Conservation (phyloP, 2,329 filamentous ascomycete genomes). For the Tolypocladium nubicola region DNA sequence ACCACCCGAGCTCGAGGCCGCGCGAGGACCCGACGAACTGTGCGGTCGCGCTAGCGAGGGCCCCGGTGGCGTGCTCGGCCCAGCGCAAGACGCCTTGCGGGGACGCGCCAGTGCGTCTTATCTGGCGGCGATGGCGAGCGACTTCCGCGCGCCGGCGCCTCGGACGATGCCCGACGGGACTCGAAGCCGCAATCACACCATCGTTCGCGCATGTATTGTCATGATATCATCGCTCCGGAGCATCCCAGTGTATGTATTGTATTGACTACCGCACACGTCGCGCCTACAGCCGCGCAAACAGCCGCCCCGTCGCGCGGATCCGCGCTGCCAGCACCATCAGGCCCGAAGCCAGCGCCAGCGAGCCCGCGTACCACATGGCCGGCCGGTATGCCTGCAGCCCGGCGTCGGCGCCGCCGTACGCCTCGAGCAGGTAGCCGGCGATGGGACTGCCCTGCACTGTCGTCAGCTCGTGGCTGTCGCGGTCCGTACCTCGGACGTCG, state of each 20-base stretch:
- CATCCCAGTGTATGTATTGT: no score
- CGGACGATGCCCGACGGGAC: no score
- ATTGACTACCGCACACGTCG: no score
- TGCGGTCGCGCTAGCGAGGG: constrained; percentile 6
- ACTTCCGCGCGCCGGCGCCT: background rate
- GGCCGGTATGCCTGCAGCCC: constrained; percentile 44
- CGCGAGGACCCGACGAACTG: background rate
- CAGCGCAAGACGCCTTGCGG: background rate
- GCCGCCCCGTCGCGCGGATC: constrained; percentile 5
- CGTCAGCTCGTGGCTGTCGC: no score
- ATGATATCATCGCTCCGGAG: no score
- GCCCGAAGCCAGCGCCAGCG: constrained; percentile 34
- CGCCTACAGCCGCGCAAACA: constrained; percentile 14
- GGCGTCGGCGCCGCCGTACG: constrained; percentile 37
- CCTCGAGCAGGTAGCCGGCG: constrained; percentile 47
- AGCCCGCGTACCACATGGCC: constrained; percentile 52
- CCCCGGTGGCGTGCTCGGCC: constrained; percentile 7
- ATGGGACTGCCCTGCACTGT: constrained; percentile 39
- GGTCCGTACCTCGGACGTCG: no score
- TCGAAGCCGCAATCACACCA: no score
- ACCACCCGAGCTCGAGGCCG: background rate
- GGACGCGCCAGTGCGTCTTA: background rate
- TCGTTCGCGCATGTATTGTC: no score
- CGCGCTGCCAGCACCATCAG: constrained; percentile 30
- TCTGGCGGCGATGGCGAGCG: background rate